These are phyloP conservation scores for Jacaranda copaia DNA, from an alignment of 257 asterid species.

Conservation along the genomic window DNA sequence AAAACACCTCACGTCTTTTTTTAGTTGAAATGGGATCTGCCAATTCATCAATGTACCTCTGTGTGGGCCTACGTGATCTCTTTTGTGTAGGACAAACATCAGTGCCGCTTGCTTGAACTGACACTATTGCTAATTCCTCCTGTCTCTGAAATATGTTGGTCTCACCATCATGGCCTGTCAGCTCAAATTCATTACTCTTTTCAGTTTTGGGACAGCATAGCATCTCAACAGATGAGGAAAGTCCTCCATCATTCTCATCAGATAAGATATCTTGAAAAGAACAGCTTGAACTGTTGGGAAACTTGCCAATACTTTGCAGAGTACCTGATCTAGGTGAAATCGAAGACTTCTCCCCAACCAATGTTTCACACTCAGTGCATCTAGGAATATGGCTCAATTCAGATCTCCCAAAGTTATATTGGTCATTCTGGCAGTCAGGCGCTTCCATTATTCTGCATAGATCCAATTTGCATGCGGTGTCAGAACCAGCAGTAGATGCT, in stretches of 20 bases:
- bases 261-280: conserved; percentile 46
- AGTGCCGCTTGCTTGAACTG: conserved; percentile 24
- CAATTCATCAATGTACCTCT: conserved; percentile 66
- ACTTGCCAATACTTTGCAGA: conserved; percentile 45
- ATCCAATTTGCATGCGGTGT: conserved; percentile 54
- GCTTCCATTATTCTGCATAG: conserved; percentile 42
- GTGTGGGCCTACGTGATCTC: conserved; percentile 71
- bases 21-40: conserved; percentile 46
- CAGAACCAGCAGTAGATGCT: conserved; percentile 45
- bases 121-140: conserved; percentile 32
- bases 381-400: conserved; percentile 47
- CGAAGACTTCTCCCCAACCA: conserved; percentile 46
- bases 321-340: conserved; percentile 52
- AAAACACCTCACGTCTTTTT: conserved; percentile 45
- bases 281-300: conserved; percentile 57
- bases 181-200: conserved; percentile 32
- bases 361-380: conserved; percentile 41
- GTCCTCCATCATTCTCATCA: conserved; percentile 49
- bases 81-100: conserved; percentile 42
- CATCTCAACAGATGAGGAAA: conserved; percentile 42
- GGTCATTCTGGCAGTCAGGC: conserved; percentile 45
- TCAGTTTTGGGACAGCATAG: conserved; percentile 41
- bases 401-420: conserved; percentile 40
- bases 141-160: conserved; percentile 32
- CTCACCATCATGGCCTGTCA: conserved; percentile 35